These are phyloP conservation scores for Trichoderma asperellum DNA, from an alignment of 2,329 filamentous ascomycete species.

Conservation along the genomic window DNA sequence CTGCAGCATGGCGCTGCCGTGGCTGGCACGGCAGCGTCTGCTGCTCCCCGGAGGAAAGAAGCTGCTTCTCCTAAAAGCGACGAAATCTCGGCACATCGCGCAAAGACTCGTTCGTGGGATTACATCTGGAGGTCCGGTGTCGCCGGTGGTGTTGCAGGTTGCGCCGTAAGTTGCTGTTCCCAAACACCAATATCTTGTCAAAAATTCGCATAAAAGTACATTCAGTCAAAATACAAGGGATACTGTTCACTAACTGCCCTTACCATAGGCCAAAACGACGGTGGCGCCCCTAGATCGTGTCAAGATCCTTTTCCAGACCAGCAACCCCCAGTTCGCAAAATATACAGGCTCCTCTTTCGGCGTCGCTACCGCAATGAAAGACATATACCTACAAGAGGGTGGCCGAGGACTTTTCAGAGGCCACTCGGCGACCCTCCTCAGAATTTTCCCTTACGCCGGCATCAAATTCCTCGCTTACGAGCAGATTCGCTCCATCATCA, in stretches of 20 bases:
- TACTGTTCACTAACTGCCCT: slow-evolving; percentile 27
- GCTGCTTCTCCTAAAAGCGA: slow-evolving; percentile 56
- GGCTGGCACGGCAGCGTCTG: slow-evolving; percentile 29
- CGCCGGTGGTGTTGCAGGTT: slow-evolving; percentile 88
- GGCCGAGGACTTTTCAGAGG: slow-evolving; percentile 81
- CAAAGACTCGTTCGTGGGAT: slow-evolving; percentile 69
- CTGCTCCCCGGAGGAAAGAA: slow-evolving; percentile 38
- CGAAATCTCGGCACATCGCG: slow-evolving; percentile 49
- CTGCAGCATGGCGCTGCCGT: slow-evolving; percentile 37
- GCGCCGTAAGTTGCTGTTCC: slow-evolving; percentile 68
- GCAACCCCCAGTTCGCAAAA: slow-evolving; percentile 90
- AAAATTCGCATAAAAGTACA: background rate
- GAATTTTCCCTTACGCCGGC: slow-evolving; percentile 95
- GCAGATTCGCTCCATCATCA: slow-evolving; percentile 82
- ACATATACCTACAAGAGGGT: slow-evolving; percentile 80
- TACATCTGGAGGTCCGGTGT: slow-evolving; percentile 83
- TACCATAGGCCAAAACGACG: slow-evolving; percentile 80
- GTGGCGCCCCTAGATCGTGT: slow-evolving; percentile 96
- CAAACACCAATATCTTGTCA: background rate
- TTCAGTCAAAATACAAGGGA: background rate
- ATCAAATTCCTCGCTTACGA: slow-evolving; percentile 99
- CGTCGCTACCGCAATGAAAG: slow-evolving; percentile 76
- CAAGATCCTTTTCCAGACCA: slow-evolving; percentile 97
- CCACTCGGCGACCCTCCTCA: slow-evolving; percentile 88
- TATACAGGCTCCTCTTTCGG: slow-evolving; percentile 90